Percentiles rank a stretch among this genome's conserved stretches.
These are phyloP conservation scores for Coccinonectria pachysandricola DNA, from an alignment of 2,329 filamentous ascomycete species.

Conservation along the genomic window DNA sequence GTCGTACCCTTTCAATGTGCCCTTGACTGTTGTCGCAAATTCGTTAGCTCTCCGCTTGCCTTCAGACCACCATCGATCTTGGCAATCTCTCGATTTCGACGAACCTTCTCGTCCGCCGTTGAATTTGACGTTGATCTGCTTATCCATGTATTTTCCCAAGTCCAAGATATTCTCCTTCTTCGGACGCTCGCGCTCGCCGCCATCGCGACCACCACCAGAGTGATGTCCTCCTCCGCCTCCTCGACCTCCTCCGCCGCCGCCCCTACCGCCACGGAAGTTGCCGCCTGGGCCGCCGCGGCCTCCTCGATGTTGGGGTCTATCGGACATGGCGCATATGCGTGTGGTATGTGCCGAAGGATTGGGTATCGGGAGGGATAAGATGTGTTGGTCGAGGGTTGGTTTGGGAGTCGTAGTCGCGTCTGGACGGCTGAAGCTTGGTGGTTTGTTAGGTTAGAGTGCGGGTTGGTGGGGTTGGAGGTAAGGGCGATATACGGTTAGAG, in stretches of 20 bases:
- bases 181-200: constrained; percentile 56
- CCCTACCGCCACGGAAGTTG: constrained; percentile 29
- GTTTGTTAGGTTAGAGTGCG: neutral
- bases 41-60: constrained; percentile 5
- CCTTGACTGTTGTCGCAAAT: constrained; percentile 51
- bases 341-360: constrained; percentile 4
- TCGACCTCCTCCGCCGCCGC: constrained; percentile 37
- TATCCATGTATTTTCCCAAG: constrained; percentile 92
- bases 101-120: constrained; percentile 85
- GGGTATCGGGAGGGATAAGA: constrained; percentile 3
- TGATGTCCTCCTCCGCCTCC: constrained; percentile 36
- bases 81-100: too few species aligned
- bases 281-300: constrained; percentile 34
- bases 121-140: constrained; percentile 91
- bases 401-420: too few species aligned
- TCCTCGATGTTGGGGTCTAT: constrained; percentile 37
- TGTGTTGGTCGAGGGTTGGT: constrained; percentile 8
- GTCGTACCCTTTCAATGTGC: constrained; percentile 89
- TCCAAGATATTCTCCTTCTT: constrained; percentile 99
- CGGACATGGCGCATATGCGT: constrained; percentile 33
- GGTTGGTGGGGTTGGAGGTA: neutral
- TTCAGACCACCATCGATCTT: too few species aligned
- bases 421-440: too few species aligned
- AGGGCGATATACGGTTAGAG: too few species aligned
- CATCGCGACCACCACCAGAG: constrained; percentile 28